Evolutionary conservation across 2,329 filamentous ascomycete genomes (phyloP), one percentile per base, ranked within the genome.

Genomic region (Fusarium subglutinans): DNA sequence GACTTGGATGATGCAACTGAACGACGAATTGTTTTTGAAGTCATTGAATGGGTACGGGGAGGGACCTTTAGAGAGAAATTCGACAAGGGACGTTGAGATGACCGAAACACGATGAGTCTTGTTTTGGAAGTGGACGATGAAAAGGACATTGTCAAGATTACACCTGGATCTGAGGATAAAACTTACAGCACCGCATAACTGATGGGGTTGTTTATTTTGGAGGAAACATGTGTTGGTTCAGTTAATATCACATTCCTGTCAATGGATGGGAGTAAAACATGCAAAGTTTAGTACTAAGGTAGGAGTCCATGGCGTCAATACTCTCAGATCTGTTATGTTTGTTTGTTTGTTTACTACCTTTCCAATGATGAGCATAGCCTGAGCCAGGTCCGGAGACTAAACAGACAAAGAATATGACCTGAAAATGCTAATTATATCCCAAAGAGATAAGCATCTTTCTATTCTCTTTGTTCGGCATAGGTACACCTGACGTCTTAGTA

Each of bases 21-120:
- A 80, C 87, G 94, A 67, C 87, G 95, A 70, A 84, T 98, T 56
- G 92, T 91, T 4, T 98, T 98, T 83, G 95, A 98, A 84, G 91
- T 98, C 72, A 89, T 93, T 62, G 95, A 98, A 83, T 97, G 93
- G 90, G 88, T 94, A 67, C 81, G 87, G 41, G 84, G 82, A 24
- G 85, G 84, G 10, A 83, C 79, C n/a, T 87, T 85, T 61, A 82
- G 78, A 58, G 81, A 82, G 30, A 78, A 69, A 41, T 33, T 72
- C 44, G 73, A 70, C 26, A 68, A 69, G 15, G 37, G 24, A 9
- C 35, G 56, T 51, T 60, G 47, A 67, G 41, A 71, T 68, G 50
- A 66, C 58, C 28, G 37, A 48, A n/a, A 54, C 38, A 63, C 50
- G 53, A 57, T 35, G 28, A 62, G 28, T n/a, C 43, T 53, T n/a